Evolutionary conservation across 495 filamentous ascomycete species (phyloP).

Genomic region (Xylaria nigripes): DNA sequence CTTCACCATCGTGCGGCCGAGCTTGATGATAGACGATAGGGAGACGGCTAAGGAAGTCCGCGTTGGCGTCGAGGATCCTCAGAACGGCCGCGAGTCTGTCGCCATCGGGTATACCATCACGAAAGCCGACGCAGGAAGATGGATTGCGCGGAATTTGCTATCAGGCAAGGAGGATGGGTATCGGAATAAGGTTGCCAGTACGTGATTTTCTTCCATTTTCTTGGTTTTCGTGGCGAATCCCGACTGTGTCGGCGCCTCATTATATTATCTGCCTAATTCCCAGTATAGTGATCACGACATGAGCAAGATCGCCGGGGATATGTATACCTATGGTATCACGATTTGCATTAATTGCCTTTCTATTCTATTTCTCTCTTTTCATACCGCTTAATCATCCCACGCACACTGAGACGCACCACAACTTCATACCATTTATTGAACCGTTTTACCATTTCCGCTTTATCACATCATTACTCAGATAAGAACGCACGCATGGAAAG

Average conservation of each 20-base stretch:
- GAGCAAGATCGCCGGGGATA: not conserved
- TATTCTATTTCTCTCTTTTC: too few species aligned
- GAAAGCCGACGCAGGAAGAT: slow-evolving; percentile 34
- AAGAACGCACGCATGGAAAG: too few species aligned
- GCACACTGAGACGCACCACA: too few species aligned
- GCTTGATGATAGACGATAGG: slow-evolving; percentile 18
- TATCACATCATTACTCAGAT: too few species aligned
- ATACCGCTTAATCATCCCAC: too few species aligned
- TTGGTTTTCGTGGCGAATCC: not conserved
- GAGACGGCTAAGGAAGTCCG: slow-evolving; percentile 25
- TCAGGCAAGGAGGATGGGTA: slow-evolving; percentile 8
- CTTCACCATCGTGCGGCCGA: slow-evolving; percentile 43
- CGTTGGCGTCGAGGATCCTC: slow-evolving; percentile 35
- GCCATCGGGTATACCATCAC: slow-evolving; percentile 41
- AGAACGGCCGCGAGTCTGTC: slow-evolving; percentile 19
- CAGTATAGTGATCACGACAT: slow-evolving; percentile 2
- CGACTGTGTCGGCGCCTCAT: too few species aligned
- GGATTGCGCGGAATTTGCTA: slow-evolving; percentile 27
- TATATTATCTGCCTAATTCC: too few species aligned
- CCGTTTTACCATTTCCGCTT: too few species aligned
- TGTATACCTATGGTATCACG: too few species aligned
- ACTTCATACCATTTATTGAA: too few species aligned
- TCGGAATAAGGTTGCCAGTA: slow-evolving; percentile 17
- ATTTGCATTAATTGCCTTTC: too few species aligned
- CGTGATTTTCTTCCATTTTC: not conserved